Conservation (phyloP, 768 basidiomycete genomes). For the Cystofilobasidium macerans region DNA sequence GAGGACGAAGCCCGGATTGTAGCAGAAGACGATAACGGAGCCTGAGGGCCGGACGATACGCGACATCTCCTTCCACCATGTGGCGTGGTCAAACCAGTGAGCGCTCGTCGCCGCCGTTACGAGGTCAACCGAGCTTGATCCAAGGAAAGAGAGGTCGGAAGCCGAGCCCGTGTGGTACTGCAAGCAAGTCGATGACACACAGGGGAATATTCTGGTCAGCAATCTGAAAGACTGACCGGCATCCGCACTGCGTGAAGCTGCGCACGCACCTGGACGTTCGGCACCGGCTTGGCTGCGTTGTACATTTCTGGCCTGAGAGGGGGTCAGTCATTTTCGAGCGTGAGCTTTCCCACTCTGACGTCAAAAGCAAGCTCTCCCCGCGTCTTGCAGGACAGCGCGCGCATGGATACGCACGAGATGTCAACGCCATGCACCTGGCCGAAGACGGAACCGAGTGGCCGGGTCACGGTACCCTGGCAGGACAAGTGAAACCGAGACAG, state of each 20-base stretch:
- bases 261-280: slow-evolving; percentile 12
- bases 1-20: slow-evolving; percentile 17
- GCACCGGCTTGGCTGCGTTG: background rate
- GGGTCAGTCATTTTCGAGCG: too few species aligned
- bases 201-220: background rate
- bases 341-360: too few species aligned
- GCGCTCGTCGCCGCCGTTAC: slow-evolving; percentile 19
- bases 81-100: slow-evolving; percentile 18
- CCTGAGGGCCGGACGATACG: slow-evolving; percentile 17
- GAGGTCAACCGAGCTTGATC: slow-evolving; percentile 6
- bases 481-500: too few species aligned
- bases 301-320: slow-evolving; percentile 5
- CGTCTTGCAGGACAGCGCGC: too few species aligned
- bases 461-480: slow-evolving; percentile 17
- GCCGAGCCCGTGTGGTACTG: slow-evolving; percentile 16
- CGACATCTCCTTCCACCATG: slow-evolving; percentile 17
- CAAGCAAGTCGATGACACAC: too few species aligned
- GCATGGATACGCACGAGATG: too few species aligned
- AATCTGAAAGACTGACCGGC: background rate
- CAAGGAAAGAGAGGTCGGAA: slow-evolving; percentile 1
- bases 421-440: slow-evolving; percentile 9
- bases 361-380: too few species aligned
- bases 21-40: slow-evolving; percentile 6
- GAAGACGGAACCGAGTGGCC: background rate
- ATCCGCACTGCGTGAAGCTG: background rate